phyloP scores from a whole-genome alignment of 148 eudicot species.

The Rhododendron simsii region DNA sequence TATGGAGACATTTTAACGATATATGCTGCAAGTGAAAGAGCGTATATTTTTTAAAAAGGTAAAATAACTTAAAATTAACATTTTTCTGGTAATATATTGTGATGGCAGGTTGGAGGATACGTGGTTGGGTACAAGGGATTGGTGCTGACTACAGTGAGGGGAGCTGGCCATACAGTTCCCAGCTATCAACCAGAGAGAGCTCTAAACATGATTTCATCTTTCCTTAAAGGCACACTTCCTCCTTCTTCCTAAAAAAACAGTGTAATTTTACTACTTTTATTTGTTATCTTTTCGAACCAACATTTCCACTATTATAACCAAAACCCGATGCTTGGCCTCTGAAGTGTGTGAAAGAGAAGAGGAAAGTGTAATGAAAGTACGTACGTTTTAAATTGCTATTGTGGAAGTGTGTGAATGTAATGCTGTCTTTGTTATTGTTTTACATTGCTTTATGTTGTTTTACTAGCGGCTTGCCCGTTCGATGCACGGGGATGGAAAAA shows the following conservation, averaged over 20 bases:
- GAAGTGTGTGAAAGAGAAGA: background rate
- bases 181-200: slow-evolving; percentile 28
- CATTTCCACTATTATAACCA: background rate
- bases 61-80: too few relatives aligned
- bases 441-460: background rate
- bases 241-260: background rate
- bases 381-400: background rate
- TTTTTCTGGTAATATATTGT: background rate
- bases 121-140: slow-evolving; percentile 13
- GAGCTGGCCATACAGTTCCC: slow-evolving; percentile 22
- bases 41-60: background rate
- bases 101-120: slow-evolving; percentile 21
- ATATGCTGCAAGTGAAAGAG: background rate
- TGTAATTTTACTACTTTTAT: accelerated
- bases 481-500: too few relatives aligned
- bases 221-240: slow-evolving; percentile 15
- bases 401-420: background rate
- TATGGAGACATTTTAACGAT: too few relatives aligned
- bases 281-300: background rate
- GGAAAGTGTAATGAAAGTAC: background rate
- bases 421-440: background rate
- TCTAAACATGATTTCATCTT: slow-evolving; percentile 13
- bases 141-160: slow-evolving; percentile 11
- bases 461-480: background rate
- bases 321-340: background rate